These are phyloP conservation scores for Dendrobium catenatum DNA, from an alignment of 106 monocot genomes.

Conservation along the genomic window DNA sequence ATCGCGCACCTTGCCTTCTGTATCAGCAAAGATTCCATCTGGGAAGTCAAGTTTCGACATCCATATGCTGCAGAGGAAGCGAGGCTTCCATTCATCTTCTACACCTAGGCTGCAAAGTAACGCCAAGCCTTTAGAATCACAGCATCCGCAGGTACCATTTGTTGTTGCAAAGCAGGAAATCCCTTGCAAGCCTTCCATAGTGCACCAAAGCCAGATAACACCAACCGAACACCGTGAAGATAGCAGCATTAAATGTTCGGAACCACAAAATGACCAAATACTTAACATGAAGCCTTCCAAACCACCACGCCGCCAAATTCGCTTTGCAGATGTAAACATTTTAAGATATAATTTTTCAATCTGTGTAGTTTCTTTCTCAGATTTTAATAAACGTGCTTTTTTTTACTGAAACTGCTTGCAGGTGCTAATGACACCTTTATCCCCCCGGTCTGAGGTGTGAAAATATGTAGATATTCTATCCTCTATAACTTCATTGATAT, in stretches of 20 bases:
- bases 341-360: background rate
- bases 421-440: constrained; percentile 34
- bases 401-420: constrained; percentile 9
- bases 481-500: background rate
- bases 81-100: constrained; percentile 11
- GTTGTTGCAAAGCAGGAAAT: background rate
- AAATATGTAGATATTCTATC: background rate
- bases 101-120: constrained; percentile 12
- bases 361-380: background rate
- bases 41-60: constrained; percentile 40
- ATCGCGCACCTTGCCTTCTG: constrained; percentile 54
- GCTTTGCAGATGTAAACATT: constrained; percentile 51
- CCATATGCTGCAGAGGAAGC: constrained; percentile 29
- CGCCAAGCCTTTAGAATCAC: background rate
- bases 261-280: background rate
- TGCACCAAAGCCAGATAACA: background rate
- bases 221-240: background rate
- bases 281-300: constrained; percentile 16
- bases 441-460: constrained; percentile 38
- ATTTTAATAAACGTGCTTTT: background rate
- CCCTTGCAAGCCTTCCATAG: background rate
- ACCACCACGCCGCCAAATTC: constrained; percentile 27
- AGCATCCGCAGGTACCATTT: background rate
- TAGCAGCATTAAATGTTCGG: background rate
- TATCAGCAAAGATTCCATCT: constrained; percentile 38